Conservation (phyloP, 306 rosid genomes). For the Quillaja saponaria region DNA sequence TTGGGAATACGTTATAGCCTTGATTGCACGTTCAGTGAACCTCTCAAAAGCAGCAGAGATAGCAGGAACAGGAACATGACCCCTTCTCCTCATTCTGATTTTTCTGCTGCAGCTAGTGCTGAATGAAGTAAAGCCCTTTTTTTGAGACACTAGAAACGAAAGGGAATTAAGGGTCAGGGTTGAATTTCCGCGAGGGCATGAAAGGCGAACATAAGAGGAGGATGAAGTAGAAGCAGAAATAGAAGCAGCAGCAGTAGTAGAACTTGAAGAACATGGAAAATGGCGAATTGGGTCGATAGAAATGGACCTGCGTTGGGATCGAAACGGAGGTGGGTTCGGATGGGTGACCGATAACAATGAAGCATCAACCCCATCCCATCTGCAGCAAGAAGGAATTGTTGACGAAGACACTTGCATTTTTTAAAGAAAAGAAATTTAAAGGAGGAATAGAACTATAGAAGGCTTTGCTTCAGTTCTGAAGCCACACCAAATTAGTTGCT, state of each 20-base stretch:
- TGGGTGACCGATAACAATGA: background rate
- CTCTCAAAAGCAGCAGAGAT: slow-evolving; percentile 66
- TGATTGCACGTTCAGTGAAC: slow-evolving; percentile 80
- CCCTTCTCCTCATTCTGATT: slow-evolving; percentile 24
- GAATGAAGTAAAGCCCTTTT: slow-evolving; percentile 14
- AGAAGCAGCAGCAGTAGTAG: slow-evolving; percentile 6
- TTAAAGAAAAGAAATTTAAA: background rate
- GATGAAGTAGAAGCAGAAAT: slow-evolving; percentile 14
- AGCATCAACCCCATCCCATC: slow-evolving; percentile 6
- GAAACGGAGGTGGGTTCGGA: background rate
- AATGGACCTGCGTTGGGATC: slow-evolving; percentile 15
- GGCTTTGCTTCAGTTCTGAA: background rate
- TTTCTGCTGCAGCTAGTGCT: slow-evolving; percentile 5
- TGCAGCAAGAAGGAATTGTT: slow-evolving; percentile 27
- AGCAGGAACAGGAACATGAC: no score
- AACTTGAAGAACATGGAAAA: slow-evolving; percentile 16
- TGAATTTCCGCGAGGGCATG: slow-evolving; percentile 11
- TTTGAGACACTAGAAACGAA: slow-evolving; percentile 34
- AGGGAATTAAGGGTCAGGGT: slow-evolving; percentile 1
- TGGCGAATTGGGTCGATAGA: slow-evolving; percentile 3
- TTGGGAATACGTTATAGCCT: slow-evolving; percentile 65
- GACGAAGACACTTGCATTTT: slow-evolving; percentile 47
- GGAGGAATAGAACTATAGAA: background rate
- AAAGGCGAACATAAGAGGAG: slow-evolving; percentile 19
- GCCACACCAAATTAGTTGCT: slow-evolving; percentile 7